A percentile compares a stretch with the other conserved stretches of the same genome.
Conservation (phyloP, 495 filamentous ascomycete genomes). For the Penicillium fimorum region DNA sequence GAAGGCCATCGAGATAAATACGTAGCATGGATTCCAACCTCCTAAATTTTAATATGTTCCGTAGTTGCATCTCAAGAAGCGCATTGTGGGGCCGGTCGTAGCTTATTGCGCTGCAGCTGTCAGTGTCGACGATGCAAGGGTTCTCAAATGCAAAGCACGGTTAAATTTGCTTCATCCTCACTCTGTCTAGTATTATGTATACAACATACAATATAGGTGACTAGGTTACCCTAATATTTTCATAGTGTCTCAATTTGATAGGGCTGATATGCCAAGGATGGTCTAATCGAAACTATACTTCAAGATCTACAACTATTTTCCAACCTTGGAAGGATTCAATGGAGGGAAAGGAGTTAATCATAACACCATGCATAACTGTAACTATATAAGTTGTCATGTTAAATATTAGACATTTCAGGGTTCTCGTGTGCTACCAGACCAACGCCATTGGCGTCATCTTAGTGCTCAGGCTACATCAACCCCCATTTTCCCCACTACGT, state of each 20-base stretch:
- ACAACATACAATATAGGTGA: neutral
- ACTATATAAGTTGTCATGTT: neutral
- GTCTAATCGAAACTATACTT: neutral
- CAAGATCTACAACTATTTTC: neutral
- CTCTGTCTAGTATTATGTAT: neutral
- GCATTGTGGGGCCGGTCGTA: slow-evolving; percentile 10
- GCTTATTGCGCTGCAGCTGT: slow-evolving; percentile 9
- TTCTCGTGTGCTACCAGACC: slow-evolving; percentile 5
- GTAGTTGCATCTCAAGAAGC: neutral
- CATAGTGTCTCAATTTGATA: neutral
- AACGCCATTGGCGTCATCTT: slow-evolving; percentile 27
- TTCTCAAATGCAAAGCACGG: neutral
- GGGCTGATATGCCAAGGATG: neutral
- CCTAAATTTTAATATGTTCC: neutral
- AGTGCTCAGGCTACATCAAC: slow-evolving; percentile 7
- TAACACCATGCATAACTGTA: neutral
- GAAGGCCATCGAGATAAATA: neutral
- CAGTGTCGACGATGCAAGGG: neutral
- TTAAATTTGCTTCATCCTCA: neutral
- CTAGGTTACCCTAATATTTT: neutral
- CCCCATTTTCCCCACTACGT: slow-evolving; percentile 4
- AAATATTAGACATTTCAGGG: neutral
- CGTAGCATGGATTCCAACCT: neutral
- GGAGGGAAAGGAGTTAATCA: neutral
- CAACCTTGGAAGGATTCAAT: neutral